Percentiles rank a stretch among this genome's conserved stretches.
These are phyloP conservation scores for Colletotrichum acutatum DNA, from an alignment of 2,329 filamentous ascomycete genomes.

Conservation along the genomic window DNA sequence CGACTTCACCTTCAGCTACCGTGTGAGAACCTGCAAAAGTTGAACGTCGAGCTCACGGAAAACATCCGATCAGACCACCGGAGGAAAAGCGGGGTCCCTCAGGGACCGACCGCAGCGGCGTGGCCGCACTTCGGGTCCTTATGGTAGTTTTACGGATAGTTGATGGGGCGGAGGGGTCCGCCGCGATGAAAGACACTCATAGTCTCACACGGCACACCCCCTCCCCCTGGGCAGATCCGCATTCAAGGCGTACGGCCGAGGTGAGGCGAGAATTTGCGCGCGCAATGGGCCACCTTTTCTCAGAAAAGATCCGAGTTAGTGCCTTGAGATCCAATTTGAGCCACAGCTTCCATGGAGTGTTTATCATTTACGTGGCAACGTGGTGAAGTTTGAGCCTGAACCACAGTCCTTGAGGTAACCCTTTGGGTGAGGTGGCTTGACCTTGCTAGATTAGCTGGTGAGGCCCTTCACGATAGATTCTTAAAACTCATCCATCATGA, in stretches of 20 bases:
- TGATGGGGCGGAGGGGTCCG: too few relatives aligned
- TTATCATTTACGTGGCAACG: too few relatives aligned
- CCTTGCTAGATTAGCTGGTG: not conserved
- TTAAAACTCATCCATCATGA: not conserved
- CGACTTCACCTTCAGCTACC: too few relatives aligned
- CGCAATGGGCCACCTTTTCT: not conserved
- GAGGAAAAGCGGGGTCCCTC: slow-evolving; percentile 10
- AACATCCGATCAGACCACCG: slow-evolving; percentile 31
- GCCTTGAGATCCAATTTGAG: not conserved
- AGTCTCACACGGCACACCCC: too few relatives aligned
- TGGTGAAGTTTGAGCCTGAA: not conserved
- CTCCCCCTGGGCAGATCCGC: not conserved
- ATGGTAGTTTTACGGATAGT: not conserved
- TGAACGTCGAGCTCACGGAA: slow-evolving; percentile 15
- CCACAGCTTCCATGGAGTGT: too few relatives aligned
- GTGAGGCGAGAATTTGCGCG: slow-evolving; percentile 25
- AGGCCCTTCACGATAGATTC: not conserved
- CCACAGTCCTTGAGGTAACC: not conserved
- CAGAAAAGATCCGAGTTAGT: not conserved
- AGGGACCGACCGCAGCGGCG: not conserved
- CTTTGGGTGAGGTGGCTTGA: not conserved
- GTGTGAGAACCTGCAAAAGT: too few relatives aligned
- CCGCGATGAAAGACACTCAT: not conserved
- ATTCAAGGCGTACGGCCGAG: slow-evolving; percentile 18
- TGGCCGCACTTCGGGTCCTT: slow-evolving; percentile 34